Evolutionary conservation across 106 monocot species (phyloP).

Genomic region (Dendrobium officinale): DNA sequence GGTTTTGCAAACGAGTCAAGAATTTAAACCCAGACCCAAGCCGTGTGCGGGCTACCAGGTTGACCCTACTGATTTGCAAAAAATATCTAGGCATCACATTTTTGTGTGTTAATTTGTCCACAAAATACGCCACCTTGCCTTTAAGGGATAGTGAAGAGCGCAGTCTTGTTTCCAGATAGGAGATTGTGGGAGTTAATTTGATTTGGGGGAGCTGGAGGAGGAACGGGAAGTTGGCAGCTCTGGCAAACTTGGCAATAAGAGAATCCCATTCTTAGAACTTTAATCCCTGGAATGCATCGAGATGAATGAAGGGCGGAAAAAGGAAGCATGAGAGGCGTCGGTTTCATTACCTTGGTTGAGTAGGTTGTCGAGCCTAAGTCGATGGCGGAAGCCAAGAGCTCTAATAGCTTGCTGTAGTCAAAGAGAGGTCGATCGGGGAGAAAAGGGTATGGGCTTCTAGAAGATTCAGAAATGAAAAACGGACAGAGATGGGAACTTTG

Average conservation of each 20-base stretch:
- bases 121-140: too few relatives aligned
- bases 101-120: too few relatives aligned
- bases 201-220: slow-evolving; percentile 73
- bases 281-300: neutral
- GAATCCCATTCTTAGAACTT: slow-evolving; percentile 71
- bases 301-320: neutral
- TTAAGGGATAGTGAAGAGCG: slow-evolving; percentile 79
- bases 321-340: neutral
- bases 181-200: slow-evolving; percentile 74
- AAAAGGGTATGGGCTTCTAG: neutral
- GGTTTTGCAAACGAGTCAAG: too few relatives aligned
- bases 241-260: slow-evolving; percentile 66
- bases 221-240: slow-evolving; percentile 70
- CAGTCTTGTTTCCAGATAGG: slow-evolving; percentile 57
- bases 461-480: neutral
- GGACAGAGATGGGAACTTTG: neutral
- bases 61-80: too few relatives aligned
- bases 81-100: too few relatives aligned
- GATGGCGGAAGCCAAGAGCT: neutral
- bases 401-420: too few relatives aligned
- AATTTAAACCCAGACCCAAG: too few relatives aligned
- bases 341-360: neutral
- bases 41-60: too few relatives aligned
- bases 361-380: neutral
- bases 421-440: neutral